Conservation (phyloP, 805 yeast genomes). For the Crinitomyces ghanaensis region DNA sequence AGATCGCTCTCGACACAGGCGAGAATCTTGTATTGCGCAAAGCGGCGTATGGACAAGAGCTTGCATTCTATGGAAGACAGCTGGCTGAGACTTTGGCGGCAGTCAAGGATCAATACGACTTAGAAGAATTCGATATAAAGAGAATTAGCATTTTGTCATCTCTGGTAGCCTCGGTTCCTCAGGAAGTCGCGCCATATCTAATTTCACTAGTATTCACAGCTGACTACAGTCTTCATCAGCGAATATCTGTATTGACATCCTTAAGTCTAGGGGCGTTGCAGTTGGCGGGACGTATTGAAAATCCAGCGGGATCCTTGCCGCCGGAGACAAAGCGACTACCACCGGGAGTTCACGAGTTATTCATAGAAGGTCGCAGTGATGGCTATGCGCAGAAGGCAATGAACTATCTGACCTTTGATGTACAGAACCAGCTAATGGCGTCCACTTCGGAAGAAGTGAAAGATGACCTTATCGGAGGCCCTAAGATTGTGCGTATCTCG, state of each 20-base stretch:
- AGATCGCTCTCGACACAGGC: conserved; percentile 38
- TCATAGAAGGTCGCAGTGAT: too few relatives aligned
- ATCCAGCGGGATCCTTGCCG: too few relatives aligned
- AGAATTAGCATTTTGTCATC: conserved; percentile 56
- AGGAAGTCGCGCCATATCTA: conserved; percentile 25
- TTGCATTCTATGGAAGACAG: conserved; percentile 44
- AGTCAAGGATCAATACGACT: conserved; percentile 45
- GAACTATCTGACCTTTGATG: too few relatives aligned
- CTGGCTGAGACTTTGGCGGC: conserved; percentile 42
- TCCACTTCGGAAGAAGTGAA: conserved; percentile 16
- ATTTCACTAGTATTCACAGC: conserved; percentile 45
- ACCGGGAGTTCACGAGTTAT: conserved; percentile 5
- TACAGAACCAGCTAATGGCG: too few relatives aligned
- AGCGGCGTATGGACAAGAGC: conserved; percentile 45
- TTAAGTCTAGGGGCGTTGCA: conserved; percentile 61
- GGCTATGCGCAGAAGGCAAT: too few relatives aligned
- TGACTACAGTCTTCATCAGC: conserved; percentile 71
- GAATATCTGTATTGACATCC: conserved; percentile 58
- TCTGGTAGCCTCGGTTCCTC: conserved; percentile 44
- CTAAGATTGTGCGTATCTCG: conserved; percentile 23
- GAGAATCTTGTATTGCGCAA: conserved; percentile 59
- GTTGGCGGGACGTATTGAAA: too few relatives aligned
- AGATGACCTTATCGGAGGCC: conserved; percentile 18
- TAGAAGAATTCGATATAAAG: conserved; percentile 49
- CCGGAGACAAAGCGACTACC: conserved; percentile 7